Percentiles rank a stretch among this genome's conserved stretches.
These are phyloP conservation scores for Crepidotus variabilis DNA, from an alignment of 768 basidiomycete species.

Conservation along the genomic window DNA sequence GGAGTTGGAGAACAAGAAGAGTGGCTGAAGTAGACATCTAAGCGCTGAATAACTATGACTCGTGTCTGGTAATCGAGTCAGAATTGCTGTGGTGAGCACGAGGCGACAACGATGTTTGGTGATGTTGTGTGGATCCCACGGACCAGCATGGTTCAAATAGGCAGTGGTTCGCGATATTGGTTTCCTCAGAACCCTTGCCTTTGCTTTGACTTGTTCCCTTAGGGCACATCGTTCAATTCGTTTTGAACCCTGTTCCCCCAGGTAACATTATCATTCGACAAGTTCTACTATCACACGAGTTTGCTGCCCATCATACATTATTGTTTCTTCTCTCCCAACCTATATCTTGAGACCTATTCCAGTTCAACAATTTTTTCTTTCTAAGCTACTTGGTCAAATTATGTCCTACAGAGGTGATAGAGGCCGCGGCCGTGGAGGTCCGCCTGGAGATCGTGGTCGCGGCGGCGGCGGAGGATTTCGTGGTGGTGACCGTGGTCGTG, in stretches of 20 bases:
- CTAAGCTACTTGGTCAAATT: neutral
- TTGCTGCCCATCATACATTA: neutral
- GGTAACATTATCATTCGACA: conserved; percentile 19
- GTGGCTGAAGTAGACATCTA: neutral
- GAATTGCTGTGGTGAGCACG: neutral
- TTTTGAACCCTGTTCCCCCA: conserved; percentile 21
- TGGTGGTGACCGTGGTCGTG: conserved; percentile 27
- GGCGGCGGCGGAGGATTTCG: conserved; percentile 25
- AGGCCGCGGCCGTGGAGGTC: conserved; percentile 37
- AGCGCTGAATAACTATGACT: neutral
- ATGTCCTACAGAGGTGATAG: conserved; percentile 32
- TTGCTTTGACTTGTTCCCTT: conserved; percentile 20
- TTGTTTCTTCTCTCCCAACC: neutral
- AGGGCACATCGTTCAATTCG: conserved; percentile 21
- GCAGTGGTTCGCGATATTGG: neutral
- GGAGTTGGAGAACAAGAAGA: conserved; percentile 15
- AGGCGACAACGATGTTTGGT: conserved; percentile 1
- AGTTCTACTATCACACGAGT: neutral
- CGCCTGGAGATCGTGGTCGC: conserved; percentile 19
- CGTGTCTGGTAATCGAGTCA: neutral
- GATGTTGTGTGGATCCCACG: neutral
- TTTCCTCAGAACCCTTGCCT: conserved; percentile 11
- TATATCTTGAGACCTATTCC: conserved; percentile 3
- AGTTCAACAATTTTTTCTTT: conserved; percentile 1
- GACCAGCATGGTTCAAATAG: neutral